A percentile compares a stretch with the other conserved stretches of the same genome.
Evolutionary conservation across 495 filamentous ascomycete genomes (phyloP).

Genomic region (Hypomontagnella submonticulosa): DNA sequence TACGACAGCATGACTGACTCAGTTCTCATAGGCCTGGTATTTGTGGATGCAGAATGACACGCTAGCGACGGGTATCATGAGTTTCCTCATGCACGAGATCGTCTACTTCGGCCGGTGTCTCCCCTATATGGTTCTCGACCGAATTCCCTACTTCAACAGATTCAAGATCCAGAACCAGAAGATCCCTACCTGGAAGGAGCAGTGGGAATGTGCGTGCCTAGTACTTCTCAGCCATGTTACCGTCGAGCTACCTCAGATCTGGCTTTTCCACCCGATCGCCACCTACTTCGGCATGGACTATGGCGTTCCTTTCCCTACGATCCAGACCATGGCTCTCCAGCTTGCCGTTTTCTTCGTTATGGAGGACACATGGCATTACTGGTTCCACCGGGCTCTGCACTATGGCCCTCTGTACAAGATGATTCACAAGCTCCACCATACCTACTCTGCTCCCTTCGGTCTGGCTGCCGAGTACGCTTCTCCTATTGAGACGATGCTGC

Average conservation of each 20-base stretch:
- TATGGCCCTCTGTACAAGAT: constrained; percentile 93
- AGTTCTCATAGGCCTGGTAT: constrained; percentile 71
- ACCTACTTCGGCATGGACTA: constrained; percentile 90
- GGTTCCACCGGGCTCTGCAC: constrained; percentile 92
- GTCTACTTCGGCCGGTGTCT: constrained; percentile 94
- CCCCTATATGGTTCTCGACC: constrained; percentile 94
- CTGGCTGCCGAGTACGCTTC: constrained; percentile 97
- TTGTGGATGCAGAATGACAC: constrained; percentile 98
- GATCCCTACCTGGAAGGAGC: constrained; percentile 86
- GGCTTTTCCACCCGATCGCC: constrained; percentile 99
- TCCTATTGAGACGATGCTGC: constrained; percentile 95
- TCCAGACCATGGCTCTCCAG: constrained; percentile 88
- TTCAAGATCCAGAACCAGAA: constrained; percentile 96
- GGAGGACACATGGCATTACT: constrained; percentile 99
- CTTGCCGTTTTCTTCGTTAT: constrained; percentile 94
- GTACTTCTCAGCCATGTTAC: constrained; percentile 95
- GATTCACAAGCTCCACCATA: constrained; percentile 99
- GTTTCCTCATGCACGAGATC: constrained; percentile 91
- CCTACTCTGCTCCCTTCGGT: constrained; percentile 96
- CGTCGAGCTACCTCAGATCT: constrained; percentile 97
- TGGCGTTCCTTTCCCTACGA: constrained; percentile 85
- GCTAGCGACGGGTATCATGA: constrained; percentile 95
- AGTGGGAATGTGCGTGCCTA: constrained; percentile 92
- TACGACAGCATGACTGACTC: constrained; percentile 37
- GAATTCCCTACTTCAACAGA: constrained; percentile 83